These are phyloP conservation scores for Thalassiosira pacifica DNA, from an alignment of 352 stramenopile genomes.

Conservation along the genomic window DNA sequence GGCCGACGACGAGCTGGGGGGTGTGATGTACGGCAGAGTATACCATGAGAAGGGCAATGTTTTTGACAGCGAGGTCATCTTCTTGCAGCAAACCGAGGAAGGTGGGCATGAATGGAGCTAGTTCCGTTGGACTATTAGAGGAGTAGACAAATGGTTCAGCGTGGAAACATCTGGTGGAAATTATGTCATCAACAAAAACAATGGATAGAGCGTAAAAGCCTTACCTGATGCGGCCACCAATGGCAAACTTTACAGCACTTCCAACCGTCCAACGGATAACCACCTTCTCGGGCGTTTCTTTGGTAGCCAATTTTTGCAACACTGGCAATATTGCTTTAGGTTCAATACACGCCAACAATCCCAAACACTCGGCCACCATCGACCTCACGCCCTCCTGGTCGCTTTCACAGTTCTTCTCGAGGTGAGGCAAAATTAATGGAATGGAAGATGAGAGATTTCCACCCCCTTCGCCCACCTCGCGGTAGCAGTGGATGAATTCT, in stretches of 20 bases:
- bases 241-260: conserved; percentile 93
- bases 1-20: conserved; percentile 81
- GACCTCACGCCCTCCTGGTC: conserved; percentile 96
- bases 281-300: conserved; percentile 77
- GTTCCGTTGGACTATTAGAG: conserved; percentile 47
- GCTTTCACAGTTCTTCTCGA: conserved; percentile 92
- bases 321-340: conserved; percentile 90
- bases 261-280: conserved; percentile 91
- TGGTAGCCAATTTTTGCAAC: conserved; percentile 87
- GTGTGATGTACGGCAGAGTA: conserved; percentile 97
- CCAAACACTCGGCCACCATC: conserved; percentile 97
- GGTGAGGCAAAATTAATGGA: conserved; percentile 92
- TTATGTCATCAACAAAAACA: too few species aligned
- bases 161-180: neutral
- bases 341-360: conserved; percentile 93
- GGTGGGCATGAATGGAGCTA: conserved; percentile 86
- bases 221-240: conserved; percentile 73
- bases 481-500: conserved; percentile 92
- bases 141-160: neutral
- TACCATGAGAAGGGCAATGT: conserved; percentile 92
- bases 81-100: conserved; percentile 94
- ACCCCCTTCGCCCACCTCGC: conserved; percentile 59
- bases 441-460: conserved; percentile 85
- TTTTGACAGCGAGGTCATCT: conserved; percentile 94
- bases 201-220: neutral